Evolutionary conservation across 345 rosid species (phyloP), one percentile per base, ranked within the genome.

Genomic region (Cochlearia excelsa): DNA sequence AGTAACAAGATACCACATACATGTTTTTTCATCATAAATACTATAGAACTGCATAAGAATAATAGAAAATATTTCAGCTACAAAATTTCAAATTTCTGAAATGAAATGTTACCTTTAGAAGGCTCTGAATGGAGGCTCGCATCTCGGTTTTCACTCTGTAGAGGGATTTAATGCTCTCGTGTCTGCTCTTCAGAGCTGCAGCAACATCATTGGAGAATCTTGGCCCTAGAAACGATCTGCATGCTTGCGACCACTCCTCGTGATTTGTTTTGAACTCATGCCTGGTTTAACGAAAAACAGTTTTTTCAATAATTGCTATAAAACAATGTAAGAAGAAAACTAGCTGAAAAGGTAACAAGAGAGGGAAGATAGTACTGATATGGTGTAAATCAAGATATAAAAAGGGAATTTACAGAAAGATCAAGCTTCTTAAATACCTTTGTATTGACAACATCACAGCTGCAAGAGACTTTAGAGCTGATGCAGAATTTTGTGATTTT

Each of bases 201-300:
- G 45, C 74, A 72, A 88, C 84, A 66, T 39, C 63, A 68, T 58
- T 66, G 71, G 83, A 81, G 35, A 80, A 74, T 71, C 68, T 75
- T 74, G 83, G 70, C 61, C 84, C 95, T 50, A 88, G 69, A 62
- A 71, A 82, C 43, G 95, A 95, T 71, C 83, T 83, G 73, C 80
- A 87, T 42, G 90, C 75, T 57, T 72, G 75, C 56, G 84, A 75
- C 96, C 96, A 92, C 63, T 84, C 96, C 79, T 84, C 93, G 71
- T 92, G 81, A 75, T 83, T 88, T 63, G 87, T 80, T 77, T 72
- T 86, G 73, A 92, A 88, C 68, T 88, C 97, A 78, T 68, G 86
- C 68, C 98, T 88, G 81, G 58, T 76, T 73, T 49, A 39, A 51
- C 66, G n/a, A n/a, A 29, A 49, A 46, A 39, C 1, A 4, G 5